phyloP scores from a whole-genome alignment of 495 filamentous ascomycete species.

The Xylaria sp. region DNA sequence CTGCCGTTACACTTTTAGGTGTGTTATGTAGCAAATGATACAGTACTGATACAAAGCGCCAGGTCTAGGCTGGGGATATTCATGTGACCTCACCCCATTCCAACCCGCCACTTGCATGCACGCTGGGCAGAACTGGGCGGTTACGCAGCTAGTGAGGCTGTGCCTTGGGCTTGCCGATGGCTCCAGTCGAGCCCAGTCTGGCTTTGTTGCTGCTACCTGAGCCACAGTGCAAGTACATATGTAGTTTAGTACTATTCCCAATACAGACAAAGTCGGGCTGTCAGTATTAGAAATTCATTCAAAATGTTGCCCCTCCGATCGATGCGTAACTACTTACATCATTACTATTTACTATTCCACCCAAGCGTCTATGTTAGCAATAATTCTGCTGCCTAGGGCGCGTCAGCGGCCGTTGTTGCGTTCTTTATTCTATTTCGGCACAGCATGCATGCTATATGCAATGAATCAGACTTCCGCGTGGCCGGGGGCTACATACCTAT shows the following conservation, averaged over 20 bases:
- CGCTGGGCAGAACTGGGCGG: not conserved
- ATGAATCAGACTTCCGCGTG: not conserved
- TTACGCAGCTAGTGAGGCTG: conserved; percentile 26
- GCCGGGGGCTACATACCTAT: not conserved
- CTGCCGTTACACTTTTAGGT: too few relatives aligned
- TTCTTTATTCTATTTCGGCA: not conserved
- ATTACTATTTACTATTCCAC: too few relatives aligned
- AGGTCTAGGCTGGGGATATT: not conserved
- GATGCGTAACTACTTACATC: not conserved
- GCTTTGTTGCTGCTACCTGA: not conserved
- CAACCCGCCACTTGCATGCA: not conserved
- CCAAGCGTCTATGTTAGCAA: not conserved
- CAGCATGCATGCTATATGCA: not conserved
- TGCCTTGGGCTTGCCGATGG: conserved; percentile 8
- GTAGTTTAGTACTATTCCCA: not conserved
- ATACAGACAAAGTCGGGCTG: not conserved
- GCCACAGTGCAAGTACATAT: conserved; percentile 1
- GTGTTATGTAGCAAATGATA: too few relatives aligned
- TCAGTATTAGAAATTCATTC: conserved; percentile 1
- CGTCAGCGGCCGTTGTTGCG: not conserved
- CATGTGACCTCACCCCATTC: conserved; percentile 8
- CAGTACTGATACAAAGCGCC: too few relatives aligned
- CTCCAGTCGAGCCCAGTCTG: not conserved
- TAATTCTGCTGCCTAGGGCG: conserved; percentile 13
- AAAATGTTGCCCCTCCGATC: not conserved